These are phyloP conservation scores for Nicotiana noctiflora DNA, from an alignment of 257 asterid species.

Conservation along the genomic window DNA sequence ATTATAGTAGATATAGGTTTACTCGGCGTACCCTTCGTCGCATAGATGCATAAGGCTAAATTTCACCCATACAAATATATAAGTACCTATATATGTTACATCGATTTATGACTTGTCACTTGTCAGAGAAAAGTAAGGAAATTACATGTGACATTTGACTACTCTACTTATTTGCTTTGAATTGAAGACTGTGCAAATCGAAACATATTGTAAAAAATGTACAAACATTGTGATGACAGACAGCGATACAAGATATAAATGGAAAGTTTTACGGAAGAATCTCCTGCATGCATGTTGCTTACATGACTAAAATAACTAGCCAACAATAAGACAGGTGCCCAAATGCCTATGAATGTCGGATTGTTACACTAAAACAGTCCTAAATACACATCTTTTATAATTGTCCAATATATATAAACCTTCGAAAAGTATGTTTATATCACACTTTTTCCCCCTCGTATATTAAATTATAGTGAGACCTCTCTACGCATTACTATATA, in stretches of 20 bases:
- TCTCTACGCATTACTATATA: too few species aligned
- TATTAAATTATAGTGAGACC: too few species aligned
- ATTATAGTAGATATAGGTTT: too few species aligned
- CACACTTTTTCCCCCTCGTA: too few species aligned
- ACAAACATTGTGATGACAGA: background rate
- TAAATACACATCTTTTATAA: too few species aligned
- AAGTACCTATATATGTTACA: background rate
- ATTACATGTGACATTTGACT: background rate
- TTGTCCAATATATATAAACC: too few species aligned
- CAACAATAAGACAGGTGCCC: slow-evolving; percentile 8
- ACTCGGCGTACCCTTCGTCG: too few species aligned
- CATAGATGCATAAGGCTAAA: too few species aligned
- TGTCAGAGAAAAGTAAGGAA: background rate
- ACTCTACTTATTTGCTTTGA: background rate
- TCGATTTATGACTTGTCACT: background rate
- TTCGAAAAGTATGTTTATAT: too few species aligned
- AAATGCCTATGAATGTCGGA: background rate
- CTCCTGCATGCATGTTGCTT: background rate
- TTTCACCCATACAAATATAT: too few species aligned
- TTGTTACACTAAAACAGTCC: too few species aligned
- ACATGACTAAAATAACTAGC: background rate
- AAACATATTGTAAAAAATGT: background rate
- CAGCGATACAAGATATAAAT: slow-evolving; percentile 11
- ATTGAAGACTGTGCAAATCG: background rate
- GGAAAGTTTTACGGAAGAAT: slow-evolving; percentile 2